These are phyloP conservation scores for Termitomyces sp. DNA, from an alignment of 768 basidiomycete species.

Conservation along the genomic window DNA sequence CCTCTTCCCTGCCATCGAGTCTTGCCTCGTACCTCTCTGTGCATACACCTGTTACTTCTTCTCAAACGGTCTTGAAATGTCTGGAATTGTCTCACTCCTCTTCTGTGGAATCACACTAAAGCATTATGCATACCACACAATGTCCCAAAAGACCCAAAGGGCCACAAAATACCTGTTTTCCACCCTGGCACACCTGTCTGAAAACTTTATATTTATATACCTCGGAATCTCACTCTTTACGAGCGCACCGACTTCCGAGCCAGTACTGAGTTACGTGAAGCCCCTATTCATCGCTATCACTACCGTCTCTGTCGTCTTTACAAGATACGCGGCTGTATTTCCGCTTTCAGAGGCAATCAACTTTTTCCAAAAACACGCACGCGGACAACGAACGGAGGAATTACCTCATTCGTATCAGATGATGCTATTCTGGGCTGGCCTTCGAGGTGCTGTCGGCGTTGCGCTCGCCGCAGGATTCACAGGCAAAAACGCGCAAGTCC, in stretches of 20 bases:
- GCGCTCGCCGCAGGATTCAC: conserved; percentile 95
- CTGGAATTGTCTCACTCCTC: conserved; percentile 93
- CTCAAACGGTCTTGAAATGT: conserved; percentile 92
- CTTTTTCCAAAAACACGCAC: conserved; percentile 76
- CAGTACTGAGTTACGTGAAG: conserved; percentile 83
- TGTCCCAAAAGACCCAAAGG: conserved; percentile 91
- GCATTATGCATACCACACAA: conserved; percentile 99
- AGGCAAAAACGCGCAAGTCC: conserved; percentile 86
- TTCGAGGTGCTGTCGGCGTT: conserved; percentile 95
- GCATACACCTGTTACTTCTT: conserved; percentile 99
- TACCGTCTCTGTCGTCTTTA: conserved; percentile 88
- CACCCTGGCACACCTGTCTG: conserved; percentile 88
- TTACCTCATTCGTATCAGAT: conserved; percentile 97
- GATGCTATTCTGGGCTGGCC: conserved; percentile 99
- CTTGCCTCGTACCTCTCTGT: conserved; percentile 90
- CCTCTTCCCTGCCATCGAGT: conserved; percentile 89
- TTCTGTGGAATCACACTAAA: conserved; percentile 99
- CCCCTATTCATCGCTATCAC: conserved; percentile 93
- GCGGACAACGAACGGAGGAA: conserved; percentile 85
- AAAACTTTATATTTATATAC: conserved; percentile 99
- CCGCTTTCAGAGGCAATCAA: conserved; percentile 94
- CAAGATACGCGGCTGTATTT: conserved; percentile 93
- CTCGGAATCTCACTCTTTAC: conserved; percentile 98
- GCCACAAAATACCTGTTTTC: conserved; percentile 95
- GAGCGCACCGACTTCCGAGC: conserved; percentile 67